These are phyloP conservation scores for Gillenia trifoliata DNA, from an alignment of 306 rosid species.

Conservation along the genomic window DNA sequence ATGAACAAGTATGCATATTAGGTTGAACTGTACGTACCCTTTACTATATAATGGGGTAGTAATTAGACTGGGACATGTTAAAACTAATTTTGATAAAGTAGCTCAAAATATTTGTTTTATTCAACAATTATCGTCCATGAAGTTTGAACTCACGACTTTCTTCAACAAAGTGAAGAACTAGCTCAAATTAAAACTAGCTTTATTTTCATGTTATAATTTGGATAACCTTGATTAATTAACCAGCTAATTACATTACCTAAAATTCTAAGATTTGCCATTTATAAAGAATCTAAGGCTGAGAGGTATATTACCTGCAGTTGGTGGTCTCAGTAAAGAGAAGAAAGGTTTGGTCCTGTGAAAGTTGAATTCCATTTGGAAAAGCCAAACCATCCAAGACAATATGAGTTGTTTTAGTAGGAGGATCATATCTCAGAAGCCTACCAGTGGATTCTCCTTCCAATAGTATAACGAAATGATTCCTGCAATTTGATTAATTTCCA, in stretches of 20 bases:
- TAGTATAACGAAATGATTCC: constrained; percentile 67
- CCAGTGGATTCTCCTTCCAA: constrained; percentile 95
- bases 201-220: neutral
- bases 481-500: constrained; percentile 15
- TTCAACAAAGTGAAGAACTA: too few relatives aligned
- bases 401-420: constrained; percentile 72
- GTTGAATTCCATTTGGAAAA: constrained; percentile 86
- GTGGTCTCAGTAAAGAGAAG: constrained; percentile 83
- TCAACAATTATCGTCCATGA: too few relatives aligned
- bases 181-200: neutral
- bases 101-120: neutral
- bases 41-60: too few relatives aligned
- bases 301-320: constrained; percentile 88
- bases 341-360: constrained; percentile 64
- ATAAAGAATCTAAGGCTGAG: too few relatives aligned
- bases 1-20: neutral
- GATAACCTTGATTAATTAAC: too few relatives aligned
- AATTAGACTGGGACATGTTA: too few relatives aligned
- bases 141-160: too few relatives aligned
- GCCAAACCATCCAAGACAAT: constrained; percentile 86
- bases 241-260: too few relatives aligned
- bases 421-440: constrained; percentile 86
- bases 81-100: neutral
- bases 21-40: too few relatives aligned
- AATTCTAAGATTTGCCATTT: too few relatives aligned